Conservation (phyloP, 768 basidiomycete species). For the Tubosaeta sp. region DNA sequence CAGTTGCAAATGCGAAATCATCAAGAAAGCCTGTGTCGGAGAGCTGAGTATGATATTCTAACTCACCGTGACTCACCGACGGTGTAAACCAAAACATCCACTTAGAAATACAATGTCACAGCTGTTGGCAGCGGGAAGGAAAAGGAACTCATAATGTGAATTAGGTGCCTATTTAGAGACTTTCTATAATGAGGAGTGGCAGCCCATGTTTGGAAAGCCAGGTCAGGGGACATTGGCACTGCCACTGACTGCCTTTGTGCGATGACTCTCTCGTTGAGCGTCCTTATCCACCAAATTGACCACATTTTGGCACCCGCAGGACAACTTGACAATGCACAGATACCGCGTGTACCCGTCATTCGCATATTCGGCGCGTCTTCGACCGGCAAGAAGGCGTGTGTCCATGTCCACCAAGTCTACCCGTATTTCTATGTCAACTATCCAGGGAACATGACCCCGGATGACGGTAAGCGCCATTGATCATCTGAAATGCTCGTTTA, state of each 20-base stretch:
- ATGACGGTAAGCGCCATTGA: conserved; percentile 46
- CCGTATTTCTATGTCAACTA: conserved; percentile 94
- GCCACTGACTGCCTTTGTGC: background rate
- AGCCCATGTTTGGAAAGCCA: too few species aligned
- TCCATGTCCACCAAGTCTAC: conserved; percentile 90
- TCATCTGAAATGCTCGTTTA: background rate
- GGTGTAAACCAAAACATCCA: conserved; percentile 6
- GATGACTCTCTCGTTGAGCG: conserved; percentile 30
- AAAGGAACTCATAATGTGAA: conserved; percentile 6
- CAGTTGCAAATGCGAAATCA: background rate
- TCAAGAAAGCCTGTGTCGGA: conserved; percentile 11
- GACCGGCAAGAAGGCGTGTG: conserved; percentile 69
- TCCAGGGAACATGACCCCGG: conserved; percentile 56
- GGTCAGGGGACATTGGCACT: background rate
- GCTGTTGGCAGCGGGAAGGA: background rate
- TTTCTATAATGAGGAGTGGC: too few species aligned
- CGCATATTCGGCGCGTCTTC: conserved; percentile 86
- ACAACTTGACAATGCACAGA: conserved; percentile 55
- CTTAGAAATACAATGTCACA: background rate
- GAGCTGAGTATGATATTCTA: background rate
- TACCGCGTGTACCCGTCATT: conserved; percentile 72
- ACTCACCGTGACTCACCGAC: conserved; percentile 4
- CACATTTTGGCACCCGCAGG: conserved; percentile 56
- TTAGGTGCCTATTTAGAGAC: too few species aligned
- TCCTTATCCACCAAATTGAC: conserved; percentile 59